Base-by-base conservation (phyloP, 1,284 basidiomycete species). In the Tilletiaria anomala region DNA sequence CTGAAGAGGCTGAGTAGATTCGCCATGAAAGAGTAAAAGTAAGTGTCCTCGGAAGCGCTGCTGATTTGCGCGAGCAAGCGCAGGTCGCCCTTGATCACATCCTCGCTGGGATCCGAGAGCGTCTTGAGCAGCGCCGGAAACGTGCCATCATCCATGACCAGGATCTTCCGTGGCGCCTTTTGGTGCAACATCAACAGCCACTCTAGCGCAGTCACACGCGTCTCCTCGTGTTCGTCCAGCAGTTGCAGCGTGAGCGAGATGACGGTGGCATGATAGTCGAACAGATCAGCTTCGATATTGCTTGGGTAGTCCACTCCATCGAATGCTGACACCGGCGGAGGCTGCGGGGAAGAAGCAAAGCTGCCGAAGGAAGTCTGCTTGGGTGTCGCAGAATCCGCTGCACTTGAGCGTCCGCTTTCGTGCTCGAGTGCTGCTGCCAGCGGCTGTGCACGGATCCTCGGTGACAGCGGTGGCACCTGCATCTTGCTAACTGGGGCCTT, bases 151-250 rank as follows among this genome's bases (percentile, higher is more conserved):
- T 96, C 87, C 77, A 93, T 83, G 0, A 86, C 83, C 40, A 96
- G 72, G 48, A 94, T 91, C 84, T 91, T 93, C 68, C 81, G 83
- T 0, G 93, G 93, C 15, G 86, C 85, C 65, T 96, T 96, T 63
- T 88, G 82, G 69, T 99, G 93, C 40, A 99, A 71, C 93, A 99
- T 99, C 39, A 94, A 79, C 22, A 99, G 72, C 93, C 93, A 99
- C 70, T 93, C 88, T 52, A 99, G 71, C 3, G 91, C 88, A 18
- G 87, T 85, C 5, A 97, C 84, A 32, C 91, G 73, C 1, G 93
- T 96, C 64, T 94, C 87, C 59, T 93, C 91, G 62, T 87, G 86
- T 68, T 96, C 88, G 68, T 86, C 89, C 65, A 94, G 67, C 61
- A 99, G 88, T 59, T 94, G 88, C 40, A 93, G 72, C 1, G 87